Evolutionary conservation across 2,329 filamentous ascomycete species (phyloP), one percentile per base, ranked within the genome.

Genomic region (Pseudocercospora vitis): DNA sequence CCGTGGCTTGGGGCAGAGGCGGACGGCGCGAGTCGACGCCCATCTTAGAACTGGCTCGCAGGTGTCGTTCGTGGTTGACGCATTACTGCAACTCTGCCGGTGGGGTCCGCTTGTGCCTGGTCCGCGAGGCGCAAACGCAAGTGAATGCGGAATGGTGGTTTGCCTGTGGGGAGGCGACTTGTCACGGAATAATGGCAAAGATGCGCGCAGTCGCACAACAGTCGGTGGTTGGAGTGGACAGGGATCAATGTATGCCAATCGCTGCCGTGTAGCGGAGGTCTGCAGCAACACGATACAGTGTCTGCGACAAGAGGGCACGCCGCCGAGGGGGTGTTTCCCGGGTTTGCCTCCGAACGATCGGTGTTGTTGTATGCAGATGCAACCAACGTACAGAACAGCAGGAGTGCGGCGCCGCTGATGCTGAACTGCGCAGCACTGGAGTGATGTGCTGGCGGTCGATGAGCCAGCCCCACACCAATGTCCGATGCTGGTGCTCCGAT

Each of bases 1-100:
- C 86, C 70, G 88, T 92, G 62, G 88, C 88, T 66, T 86, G 86
- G 68, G 88, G 88, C 68, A 91, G 79, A 66, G 87, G 87, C 70
- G 77, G 71, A 66, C 56, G 56, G 50, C 56, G 56, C 40, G 50
- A 59, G 50, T 59, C 56, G 37, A 56, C 44, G 33, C 56, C 56
- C 56, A 59, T 59, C 48, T 55, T 55, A 52, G 48, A 55, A 46
- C 28, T 45, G 50, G 21, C 44, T 52, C 53, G 26, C 48, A 48
- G 37, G 40, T 31, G 42, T 45, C 24, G 42, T 45, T 45, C 19
- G 18, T 44, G 23, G 40, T 44, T 44, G 40, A 44, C 40, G 46
- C 46, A 48, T 48, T 16, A 48, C 46, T 35, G 32, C 46, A 16
- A 24, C 12, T 28, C 24, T 33, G 31, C 32, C 19, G 46, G 31